Percentiles rank a stretch among this genome's conserved stretches.
These are phyloP conservation scores for Glebionis coronaria DNA, from an alignment of 129 eudicot genomes.

Conservation along the genomic window DNA sequence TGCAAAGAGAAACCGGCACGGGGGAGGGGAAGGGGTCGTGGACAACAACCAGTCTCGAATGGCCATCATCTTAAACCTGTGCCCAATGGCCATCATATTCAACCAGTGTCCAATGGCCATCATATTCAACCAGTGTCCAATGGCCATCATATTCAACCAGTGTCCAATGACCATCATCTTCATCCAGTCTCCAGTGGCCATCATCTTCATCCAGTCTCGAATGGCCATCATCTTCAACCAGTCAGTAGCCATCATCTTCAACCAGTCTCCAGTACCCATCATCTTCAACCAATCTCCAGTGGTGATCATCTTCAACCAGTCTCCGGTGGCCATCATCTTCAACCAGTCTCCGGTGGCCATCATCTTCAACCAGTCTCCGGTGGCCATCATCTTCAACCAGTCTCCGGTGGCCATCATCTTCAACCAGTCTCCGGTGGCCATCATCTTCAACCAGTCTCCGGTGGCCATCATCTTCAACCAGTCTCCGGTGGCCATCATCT, in stretches of 20 bases:
- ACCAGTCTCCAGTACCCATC: constrained; percentile 8
- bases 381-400: constrained; percentile 8
- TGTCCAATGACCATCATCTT: constrained; percentile 17
- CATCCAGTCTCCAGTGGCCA: no score
- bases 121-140: constrained; percentile 4
- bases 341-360: constrained; percentile 1
- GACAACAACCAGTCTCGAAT: constrained; percentile 10
- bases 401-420: constrained; percentile 17
- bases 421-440: constrained; percentile 18
- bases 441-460: neutral
- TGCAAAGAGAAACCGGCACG: constrained; percentile 23
- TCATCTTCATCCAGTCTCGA: neutral
- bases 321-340: constrained; percentile 17
- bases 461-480: constrained; percentile 6
- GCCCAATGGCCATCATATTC: constrained; percentile 5
- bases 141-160: constrained; percentile 7
- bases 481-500: constrained; percentile 12
- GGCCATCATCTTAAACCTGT: constrained; percentile 3
- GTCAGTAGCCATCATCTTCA: constrained; percentile 10
- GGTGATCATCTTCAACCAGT: constrained; percentile 7
- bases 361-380: neutral
- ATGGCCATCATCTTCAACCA: constrained; percentile 1
- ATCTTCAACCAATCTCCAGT: constrained; percentile 6
- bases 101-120: constrained; percentile 13
- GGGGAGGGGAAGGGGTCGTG: constrained; percentile 51